Evolutionary conservation across 176 grass and related monocot species (phyloP), one percentile per base, ranked within the genome.

Genomic region (Poa annua): DNA sequence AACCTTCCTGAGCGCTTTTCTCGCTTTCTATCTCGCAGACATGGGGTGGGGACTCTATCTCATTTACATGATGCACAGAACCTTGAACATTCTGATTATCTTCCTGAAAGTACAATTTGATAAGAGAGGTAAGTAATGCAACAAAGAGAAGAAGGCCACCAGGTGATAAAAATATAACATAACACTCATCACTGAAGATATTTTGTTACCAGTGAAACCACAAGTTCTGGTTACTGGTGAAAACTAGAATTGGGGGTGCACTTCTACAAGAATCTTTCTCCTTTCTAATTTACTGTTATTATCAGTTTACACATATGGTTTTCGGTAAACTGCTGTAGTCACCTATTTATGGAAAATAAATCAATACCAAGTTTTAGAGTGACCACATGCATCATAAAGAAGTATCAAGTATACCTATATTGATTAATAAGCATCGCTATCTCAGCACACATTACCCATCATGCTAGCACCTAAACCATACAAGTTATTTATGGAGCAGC

Each of bases 1-100:
- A 89, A 21, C 77, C 81, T 61, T 95, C 88, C 32, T 84, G 87
- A 74, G 84, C 74, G 47, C 81, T 86, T 32, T 66, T 86, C 71
- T 87, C 86, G 21, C 84, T 97, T 66, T 95, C 85, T 84, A 87
- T 90, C 76, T 82, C 82, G 36, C 78, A 91, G 21, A 82, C 78
- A 61, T 91, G 73, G 54, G 79, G 83, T 2, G 65, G 63, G 82
- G 82, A 88, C 51, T 91, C 87, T 62, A 90, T 90, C 76, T 85
- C 82, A 75, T 88, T 88, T 32, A 74, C 15, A 0, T 66, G 82
- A 62, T 53, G 67, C 44, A 77, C 72, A 85, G 74, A 88, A 53
- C 24, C 19, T 62, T 59, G 49, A 20, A 79, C 48, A 17, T 65
- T 88, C 38, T 29, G 75, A 44, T 14, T 84, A 11, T 90, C 85